Evolutionary conservation across 2,329 filamentous ascomycete genomes (phyloP).

Genomic region (Arthrobotrys sinensis): DNA sequence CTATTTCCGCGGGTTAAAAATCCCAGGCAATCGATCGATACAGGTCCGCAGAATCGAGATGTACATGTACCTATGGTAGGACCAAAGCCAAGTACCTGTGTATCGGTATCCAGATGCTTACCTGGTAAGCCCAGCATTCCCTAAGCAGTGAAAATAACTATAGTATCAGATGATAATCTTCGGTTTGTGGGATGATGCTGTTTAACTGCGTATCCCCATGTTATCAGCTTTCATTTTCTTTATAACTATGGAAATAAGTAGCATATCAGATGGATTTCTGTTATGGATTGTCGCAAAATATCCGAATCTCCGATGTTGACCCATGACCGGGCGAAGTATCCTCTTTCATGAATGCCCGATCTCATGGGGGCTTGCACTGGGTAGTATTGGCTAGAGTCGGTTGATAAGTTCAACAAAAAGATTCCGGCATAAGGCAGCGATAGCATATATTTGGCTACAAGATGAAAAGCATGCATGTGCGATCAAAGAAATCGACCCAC

Average conservation of each 20-base stretch:
- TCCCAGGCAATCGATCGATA: neutral
- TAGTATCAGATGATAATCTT: conserved; percentile 16
- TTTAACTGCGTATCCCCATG: neutral
- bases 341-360: too few species aligned
- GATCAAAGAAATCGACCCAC: conserved; percentile 13
- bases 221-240: too few species aligned
- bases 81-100: too few species aligned
- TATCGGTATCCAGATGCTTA: neutral
- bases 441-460: too few species aligned
- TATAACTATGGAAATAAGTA: too few species aligned
- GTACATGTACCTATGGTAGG: neutral
- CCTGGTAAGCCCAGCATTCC: neutral
- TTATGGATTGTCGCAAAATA: neutral
- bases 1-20: conserved; percentile 7
- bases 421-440: neutral
- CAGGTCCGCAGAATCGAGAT: neutral
- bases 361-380: neutral
- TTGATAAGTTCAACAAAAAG: neutral
- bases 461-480: too few species aligned
- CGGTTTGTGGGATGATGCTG: neutral
- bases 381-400: conserved; percentile 1
- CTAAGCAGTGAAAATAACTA: neutral
- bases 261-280: too few species aligned
- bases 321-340: neutral
- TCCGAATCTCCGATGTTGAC: conserved; percentile 14